Evolutionary conservation across 208 protist genomes (phyloP), one percentile per base, ranked within the genome.

Genomic region (Strigomonas culicis): DNA sequence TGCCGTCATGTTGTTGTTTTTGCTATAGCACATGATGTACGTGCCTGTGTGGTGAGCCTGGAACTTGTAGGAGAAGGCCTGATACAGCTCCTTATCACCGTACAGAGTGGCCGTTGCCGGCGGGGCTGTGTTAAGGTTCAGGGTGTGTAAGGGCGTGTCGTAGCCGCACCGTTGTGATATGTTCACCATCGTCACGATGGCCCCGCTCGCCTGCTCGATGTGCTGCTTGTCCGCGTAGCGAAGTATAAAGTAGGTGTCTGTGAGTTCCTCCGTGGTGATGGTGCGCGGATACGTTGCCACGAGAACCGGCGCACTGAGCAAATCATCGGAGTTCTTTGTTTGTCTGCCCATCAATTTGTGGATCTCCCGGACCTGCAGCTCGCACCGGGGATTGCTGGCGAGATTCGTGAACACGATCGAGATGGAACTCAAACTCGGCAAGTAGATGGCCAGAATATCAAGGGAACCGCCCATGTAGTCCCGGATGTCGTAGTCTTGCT

Each of bases 321-420:
- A 4, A 10, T 39, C 10, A 4, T 39, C 10, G 34, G 34, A 10
- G 34, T 39, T 39, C 10, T 39, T 39, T 10, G 4, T 39, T 39
- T 10, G 4, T 4, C 7, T 13, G 10, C 34, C 34, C 34, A 4
- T 39, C 30, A 60, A 34, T 6, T 39, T 6, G 8, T 60, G 55
- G 17, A n/a, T 21, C 15, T 43, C 32, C 27, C 83, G 70, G 1
- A 84, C 19, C 8, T 59, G n/a, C 30, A 93, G 62, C 39, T 61
- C 65, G 70, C 87, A 93, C 3, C 46, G 41, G 8, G 27, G 11
- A 47, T 80, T 73, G 1, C 55, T 59, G 8, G 63, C 82, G 11
- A 70, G 63, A 64, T 93, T 93, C 21, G 69, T 81, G 58, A 93
- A 83, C 27, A 84, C 68, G 25, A 88, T 34, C 8, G 80, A 85